Percentiles rank a stretch among this genome's conserved stretches.
These are phyloP conservation scores for Anthoceros angustus DNA, from an alignment of 225 moss, liverwort and hornwort genomes.

Conservation along the genomic window DNA sequence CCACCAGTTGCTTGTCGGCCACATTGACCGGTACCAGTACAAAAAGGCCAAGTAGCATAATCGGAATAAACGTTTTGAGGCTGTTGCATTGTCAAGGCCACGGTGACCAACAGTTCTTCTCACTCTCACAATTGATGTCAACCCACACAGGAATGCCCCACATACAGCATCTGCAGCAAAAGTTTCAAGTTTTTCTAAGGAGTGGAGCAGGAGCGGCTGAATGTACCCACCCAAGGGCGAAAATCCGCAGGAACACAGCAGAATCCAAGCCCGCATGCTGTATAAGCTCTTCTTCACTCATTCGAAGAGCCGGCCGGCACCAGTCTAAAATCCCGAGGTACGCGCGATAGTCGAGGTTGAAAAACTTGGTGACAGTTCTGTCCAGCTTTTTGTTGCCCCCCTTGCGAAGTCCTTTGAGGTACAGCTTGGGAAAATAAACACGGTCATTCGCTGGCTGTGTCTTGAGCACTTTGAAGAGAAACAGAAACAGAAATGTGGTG, in stretches of 20 bases:
- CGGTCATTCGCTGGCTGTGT: slow-evolving; percentile 64
- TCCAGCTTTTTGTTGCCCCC: slow-evolving; percentile 18
- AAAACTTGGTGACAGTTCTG: slow-evolving; percentile 19
- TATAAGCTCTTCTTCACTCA: slow-evolving; percentile 26
- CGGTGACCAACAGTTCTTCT: too few species aligned
- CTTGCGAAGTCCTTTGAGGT: slow-evolving; percentile 46
- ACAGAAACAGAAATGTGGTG: slow-evolving; percentile 24
- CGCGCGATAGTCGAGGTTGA: slow-evolving; percentile 31
- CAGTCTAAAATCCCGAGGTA: slow-evolving; percentile 40
- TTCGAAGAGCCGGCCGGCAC: slow-evolving; percentile 36
- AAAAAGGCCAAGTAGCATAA: slow-evolving; percentile 50
- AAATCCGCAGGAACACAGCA: neutral
- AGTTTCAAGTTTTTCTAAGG: too few species aligned
- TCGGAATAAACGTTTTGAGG: slow-evolving; percentile 64
- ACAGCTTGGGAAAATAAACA: slow-evolving; percentile 55
- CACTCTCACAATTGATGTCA: too few species aligned
- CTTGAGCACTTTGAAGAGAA: slow-evolving; percentile 36
- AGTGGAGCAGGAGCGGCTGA: too few species aligned
- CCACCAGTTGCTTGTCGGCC: slow-evolving; percentile 32
- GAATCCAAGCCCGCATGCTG: neutral
- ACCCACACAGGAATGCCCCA: too few species aligned
- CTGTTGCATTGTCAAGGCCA: slow-evolving; percentile 18
- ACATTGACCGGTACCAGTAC: slow-evolving; percentile 72
- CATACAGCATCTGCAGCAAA: too few species aligned
- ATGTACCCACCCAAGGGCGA: neutral